A percentile compares a stretch with the other conserved stretches of the same genome.
Evolutionary conservation across 176 grass and related monocot genomes (phyloP).

Genomic region (Carex parvula): DNA sequence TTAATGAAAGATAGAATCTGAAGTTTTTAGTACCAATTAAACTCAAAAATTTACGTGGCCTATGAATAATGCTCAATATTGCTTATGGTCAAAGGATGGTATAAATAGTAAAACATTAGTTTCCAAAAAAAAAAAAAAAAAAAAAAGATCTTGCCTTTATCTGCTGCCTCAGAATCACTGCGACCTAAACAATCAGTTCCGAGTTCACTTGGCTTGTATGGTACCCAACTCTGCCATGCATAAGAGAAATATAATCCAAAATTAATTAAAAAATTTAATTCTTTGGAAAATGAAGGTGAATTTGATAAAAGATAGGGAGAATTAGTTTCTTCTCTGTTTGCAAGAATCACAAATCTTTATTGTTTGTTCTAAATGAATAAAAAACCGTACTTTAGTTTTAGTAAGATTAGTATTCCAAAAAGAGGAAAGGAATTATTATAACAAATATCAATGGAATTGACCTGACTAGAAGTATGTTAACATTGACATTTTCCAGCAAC

Average conservation of each 20-base stretch:
- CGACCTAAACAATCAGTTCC: conserved; percentile 42
- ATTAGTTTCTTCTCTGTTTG: not conserved
- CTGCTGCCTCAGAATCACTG: conserved; percentile 37
- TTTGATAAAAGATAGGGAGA: not conserved
- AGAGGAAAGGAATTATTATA: conserved; percentile 4
- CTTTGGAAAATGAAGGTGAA: not conserved
- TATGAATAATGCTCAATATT: not conserved
- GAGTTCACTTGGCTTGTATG: conserved; percentile 33
- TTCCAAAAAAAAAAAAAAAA: not conserved
- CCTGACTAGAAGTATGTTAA: not conserved
- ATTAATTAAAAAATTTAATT: not conserved
- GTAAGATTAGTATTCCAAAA: not conserved
- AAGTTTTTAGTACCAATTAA: not conserved
- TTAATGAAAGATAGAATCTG: not conserved
- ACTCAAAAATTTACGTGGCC: not conserved
- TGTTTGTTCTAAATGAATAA: not conserved
- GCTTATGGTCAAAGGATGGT: not conserved
- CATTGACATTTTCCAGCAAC: not conserved
- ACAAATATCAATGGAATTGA: not conserved
- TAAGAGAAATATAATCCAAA: conserved; percentile 4
- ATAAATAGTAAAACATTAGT: not conserved
- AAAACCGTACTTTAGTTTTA: not conserved
- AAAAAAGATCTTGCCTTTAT: conserved; percentile 44
- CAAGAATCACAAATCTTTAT: not conserved
- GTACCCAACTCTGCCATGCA: conserved; percentile 60